Evolutionary conservation across 805 yeast genomes (phyloP).

Genomic region (Candida nonsorbophila): DNA sequence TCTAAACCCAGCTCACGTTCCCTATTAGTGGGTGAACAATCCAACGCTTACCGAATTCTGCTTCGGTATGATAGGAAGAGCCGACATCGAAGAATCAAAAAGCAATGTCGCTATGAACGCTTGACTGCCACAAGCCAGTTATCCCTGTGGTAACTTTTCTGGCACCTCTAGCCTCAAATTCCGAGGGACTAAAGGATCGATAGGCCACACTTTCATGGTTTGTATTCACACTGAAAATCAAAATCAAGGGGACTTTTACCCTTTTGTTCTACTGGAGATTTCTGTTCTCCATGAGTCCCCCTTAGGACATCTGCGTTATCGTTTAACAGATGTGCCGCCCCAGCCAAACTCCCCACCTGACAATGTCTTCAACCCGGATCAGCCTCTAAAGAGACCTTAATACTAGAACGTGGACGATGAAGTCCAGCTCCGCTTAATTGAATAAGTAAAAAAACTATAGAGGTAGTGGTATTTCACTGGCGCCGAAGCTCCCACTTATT

Average conservation of each 20-base stretch:
- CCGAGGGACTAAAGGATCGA: slow-evolving; percentile 44
- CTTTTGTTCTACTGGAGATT: slow-evolving; percentile 44
- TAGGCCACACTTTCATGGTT: slow-evolving; percentile 43
- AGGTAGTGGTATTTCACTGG: slow-evolving; percentile 40
- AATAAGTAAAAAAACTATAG: slow-evolving; percentile 32
- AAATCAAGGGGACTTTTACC: slow-evolving; percentile 43
- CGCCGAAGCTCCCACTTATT: slow-evolving; percentile 42
- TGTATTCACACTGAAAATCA: slow-evolving; percentile 38
- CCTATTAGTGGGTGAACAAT: slow-evolving; percentile 45
- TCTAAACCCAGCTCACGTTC: slow-evolving; percentile 40
- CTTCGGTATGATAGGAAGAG: slow-evolving; percentile 48
- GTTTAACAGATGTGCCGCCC: slow-evolving; percentile 45
- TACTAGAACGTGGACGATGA: slow-evolving; percentile 16
- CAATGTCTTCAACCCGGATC: slow-evolving; percentile 35
- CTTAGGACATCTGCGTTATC: slow-evolving; percentile 43
- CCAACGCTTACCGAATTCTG: slow-evolving; percentile 33
- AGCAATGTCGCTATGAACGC: slow-evolving; percentile 45
- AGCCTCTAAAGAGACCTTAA: slow-evolving; percentile 23
- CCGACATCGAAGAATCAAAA: slow-evolving; percentile 45
- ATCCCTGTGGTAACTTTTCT: slow-evolving; percentile 36
- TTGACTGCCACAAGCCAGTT: slow-evolving; percentile 45
- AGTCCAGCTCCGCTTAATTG: slow-evolving; percentile 34
- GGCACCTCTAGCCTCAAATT: slow-evolving; percentile 41
- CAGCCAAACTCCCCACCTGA: slow-evolving; percentile 43
- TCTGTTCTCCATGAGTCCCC: slow-evolving; percentile 45